Evolutionary conservation across 2,329 filamentous ascomycete genomes (phyloP).

Genomic region (Chaetomium strumarium): DNA sequence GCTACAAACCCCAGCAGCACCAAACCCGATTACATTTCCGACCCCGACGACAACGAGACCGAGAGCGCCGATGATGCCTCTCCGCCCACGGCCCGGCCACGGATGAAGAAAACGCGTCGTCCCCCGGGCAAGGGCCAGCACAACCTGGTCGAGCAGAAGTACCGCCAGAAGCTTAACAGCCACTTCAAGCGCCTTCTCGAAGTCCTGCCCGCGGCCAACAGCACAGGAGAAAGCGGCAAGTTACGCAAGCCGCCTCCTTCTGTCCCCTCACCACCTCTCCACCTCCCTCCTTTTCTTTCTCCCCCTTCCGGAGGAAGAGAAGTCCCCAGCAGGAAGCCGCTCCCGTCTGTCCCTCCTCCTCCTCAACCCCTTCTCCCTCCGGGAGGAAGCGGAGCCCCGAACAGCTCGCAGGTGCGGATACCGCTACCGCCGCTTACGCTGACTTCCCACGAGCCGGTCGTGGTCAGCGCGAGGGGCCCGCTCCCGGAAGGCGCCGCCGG

Average conservation of each 20-base stretch:
- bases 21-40: no score
- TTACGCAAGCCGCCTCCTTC: not conserved
- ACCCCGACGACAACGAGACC: not conserved
- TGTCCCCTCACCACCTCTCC: not conserved
- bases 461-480: no score
- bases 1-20: no score
- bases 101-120: not conserved
- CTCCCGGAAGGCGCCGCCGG: not conserved
- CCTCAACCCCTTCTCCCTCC: no score
- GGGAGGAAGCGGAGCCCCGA: no score
- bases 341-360: not conserved
- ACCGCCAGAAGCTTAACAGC: slow-evolving; percentile 18
- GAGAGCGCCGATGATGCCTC: not conserved
- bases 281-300: no score
- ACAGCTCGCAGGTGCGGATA: no score
- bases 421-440: no score
- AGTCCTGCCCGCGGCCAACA: slow-evolving; percentile 12
- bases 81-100: not conserved
- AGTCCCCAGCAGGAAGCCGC: not conserved
- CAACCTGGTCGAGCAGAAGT: slow-evolving; percentile 19
- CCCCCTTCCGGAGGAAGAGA: no score
- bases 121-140: slow-evolving; percentile 13
- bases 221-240: not conserved
- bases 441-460: no score
- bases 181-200: slow-evolving; percentile 18